Evolutionary conservation across 2,329 filamentous ascomycete species (phyloP), one percentile per base, ranked within the genome.

Genomic region (Tetracladium maxilliforme): DNA sequence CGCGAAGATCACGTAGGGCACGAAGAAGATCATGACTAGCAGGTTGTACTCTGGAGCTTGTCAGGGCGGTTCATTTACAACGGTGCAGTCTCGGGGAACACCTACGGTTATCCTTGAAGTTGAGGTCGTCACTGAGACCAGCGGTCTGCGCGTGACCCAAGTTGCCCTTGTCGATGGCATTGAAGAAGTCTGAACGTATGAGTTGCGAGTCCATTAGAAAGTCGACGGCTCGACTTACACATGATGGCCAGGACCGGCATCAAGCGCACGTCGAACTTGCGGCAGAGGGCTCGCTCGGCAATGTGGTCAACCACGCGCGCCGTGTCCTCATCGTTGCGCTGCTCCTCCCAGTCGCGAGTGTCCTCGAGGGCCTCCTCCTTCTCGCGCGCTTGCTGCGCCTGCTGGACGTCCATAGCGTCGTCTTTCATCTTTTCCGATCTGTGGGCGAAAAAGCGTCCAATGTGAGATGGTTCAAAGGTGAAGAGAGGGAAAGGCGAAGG

Each of bases 1-100:
- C 3, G 72, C 75, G 27, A 71, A 76, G 4, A 83, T 41, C 18
- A 81, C 75, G 42, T 77, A 82, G 0, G 77, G 77, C 6, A 83
- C 58, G 47, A 78, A 84, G 56, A 84, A 84, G 34, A 84, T 70
- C 25, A 61, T 64, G 18, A 82, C 48, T 23, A 81, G 62, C 15
- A 70, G 60, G 42, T 80, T 81, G 51, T 82, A 80, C 42, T 80
- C 62, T 61, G 16, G 16, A 16, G 22, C 26, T 59, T 6, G n/a
- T 23, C 5, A 6, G 22, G n/a, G n/a, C n/a, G n/a, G n/a, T n/a
- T n/a, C n/a, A n/a, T 18, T n/a, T 5, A 12, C 4, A 11, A 21
- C 6, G 12, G 11, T 17, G 6, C 6, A 7, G 9, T 22, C 6
- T 6, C 19, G 28, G 11, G 23, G 26, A n/a, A 24, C 18, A 16